These are phyloP conservation scores for Jackrogersella minutella DNA, from an alignment of 495 filamentous ascomycete species.

Conservation along the genomic window DNA sequence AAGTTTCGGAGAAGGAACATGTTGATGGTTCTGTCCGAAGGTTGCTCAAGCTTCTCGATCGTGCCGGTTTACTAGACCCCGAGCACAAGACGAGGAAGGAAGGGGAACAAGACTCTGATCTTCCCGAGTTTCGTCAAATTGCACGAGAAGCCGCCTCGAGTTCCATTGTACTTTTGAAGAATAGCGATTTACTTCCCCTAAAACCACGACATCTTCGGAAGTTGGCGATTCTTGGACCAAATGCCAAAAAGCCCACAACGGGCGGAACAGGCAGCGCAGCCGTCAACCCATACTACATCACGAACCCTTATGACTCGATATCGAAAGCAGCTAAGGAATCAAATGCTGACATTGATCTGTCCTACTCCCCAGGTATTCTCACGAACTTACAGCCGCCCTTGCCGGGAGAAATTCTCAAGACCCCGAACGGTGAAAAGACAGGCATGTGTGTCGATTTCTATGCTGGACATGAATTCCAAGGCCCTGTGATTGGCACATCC, in stretches of 20 bases:
- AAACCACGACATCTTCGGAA: neutral
- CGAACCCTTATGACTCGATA: neutral
- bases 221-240: neutral
- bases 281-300: neutral
- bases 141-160: neutral
- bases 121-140: neutral
- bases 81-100: neutral
- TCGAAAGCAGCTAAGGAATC: neutral
- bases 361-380: neutral
- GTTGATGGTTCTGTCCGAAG: neutral
- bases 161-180: neutral
- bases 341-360: too few relatives aligned
- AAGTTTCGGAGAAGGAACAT: neutral
- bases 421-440: neutral
- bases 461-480: neutral
- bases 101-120: neutral
- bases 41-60: neutral
- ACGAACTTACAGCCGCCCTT: neutral
- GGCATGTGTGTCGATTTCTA: conserved; percentile 3
- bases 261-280: neutral
- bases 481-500: neutral
- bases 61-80: neutral
- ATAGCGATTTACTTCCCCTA: neutral
- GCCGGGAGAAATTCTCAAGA: neutral
- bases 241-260: neutral